Conservation (phyloP, 352 stramenopile genomes). For the Phytophthora palmivora region DNA sequence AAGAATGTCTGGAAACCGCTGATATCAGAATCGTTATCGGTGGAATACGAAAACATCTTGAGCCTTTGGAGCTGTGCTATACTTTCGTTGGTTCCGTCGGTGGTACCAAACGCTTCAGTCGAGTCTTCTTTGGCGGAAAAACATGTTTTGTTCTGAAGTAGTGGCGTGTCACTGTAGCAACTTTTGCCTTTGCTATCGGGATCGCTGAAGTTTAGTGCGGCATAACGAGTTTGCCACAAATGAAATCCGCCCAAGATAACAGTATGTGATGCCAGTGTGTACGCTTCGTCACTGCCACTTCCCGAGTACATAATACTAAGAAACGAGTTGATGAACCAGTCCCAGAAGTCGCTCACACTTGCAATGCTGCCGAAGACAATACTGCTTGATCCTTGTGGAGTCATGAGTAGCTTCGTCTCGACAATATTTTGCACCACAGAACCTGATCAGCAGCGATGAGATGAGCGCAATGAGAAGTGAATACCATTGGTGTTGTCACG, state of each 20-base stretch:
- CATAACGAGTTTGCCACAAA: slow-evolving; percentile 61
- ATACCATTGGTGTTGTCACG: slow-evolving; percentile 13
- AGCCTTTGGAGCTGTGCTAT: slow-evolving; percentile 36
- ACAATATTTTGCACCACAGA: slow-evolving; percentile 65
- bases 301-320: slow-evolving; percentile 56
- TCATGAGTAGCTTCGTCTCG: slow-evolving; percentile 56
- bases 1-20: slow-evolving; percentile 70
- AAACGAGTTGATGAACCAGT: slow-evolving; percentile 74
- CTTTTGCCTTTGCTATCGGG: slow-evolving; percentile 39
- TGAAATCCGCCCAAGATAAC: slow-evolving; percentile 74
- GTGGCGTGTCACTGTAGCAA: slow-evolving; percentile 55
- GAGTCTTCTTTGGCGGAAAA: slow-evolving; percentile 48
- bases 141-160: slow-evolving; percentile 49
- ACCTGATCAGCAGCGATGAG: slow-evolving; percentile 34
- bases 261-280: slow-evolving; percentile 70
- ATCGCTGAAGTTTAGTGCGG: slow-evolving; percentile 53
- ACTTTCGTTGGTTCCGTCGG: slow-evolving; percentile 45
- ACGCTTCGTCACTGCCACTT: slow-evolving; percentile 42
- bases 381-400: slow-evolving; percentile 39
- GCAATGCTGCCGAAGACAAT: slow-evolving; percentile 53
- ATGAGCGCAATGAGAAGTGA: neutral
- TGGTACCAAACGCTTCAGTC: slow-evolving; percentile 39
- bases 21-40: slow-evolving; percentile 43
- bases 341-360: slow-evolving; percentile 53
- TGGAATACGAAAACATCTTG: slow-evolving; percentile 69